A percentile compares a stretch with the other conserved stretches of the same genome.
Conservation (phyloP, 768 basidiomycete genomes). For the Agrocybe praecox region DNA sequence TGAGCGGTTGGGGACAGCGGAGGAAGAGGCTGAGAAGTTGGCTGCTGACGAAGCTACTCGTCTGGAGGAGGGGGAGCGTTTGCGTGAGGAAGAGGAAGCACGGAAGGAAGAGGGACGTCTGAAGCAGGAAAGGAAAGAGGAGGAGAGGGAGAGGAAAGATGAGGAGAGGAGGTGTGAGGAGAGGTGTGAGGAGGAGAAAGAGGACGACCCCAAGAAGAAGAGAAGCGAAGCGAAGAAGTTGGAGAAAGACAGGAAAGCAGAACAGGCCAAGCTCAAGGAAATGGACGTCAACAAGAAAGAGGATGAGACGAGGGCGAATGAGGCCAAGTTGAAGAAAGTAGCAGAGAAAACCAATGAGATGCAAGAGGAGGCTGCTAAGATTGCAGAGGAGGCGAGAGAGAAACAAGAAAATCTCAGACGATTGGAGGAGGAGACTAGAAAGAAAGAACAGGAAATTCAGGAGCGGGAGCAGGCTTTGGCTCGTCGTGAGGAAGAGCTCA, state of each 20-base stretch:
- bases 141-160: slow-evolving; percentile 20
- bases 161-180: slow-evolving; percentile 29
- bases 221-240: slow-evolving; percentile 28
- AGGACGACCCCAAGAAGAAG: slow-evolving; percentile 24
- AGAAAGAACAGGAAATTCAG: slow-evolving; percentile 31
- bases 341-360: slow-evolving; percentile 28
- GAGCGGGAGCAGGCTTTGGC: slow-evolving; percentile 28
- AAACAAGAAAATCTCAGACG: slow-evolving; percentile 27
- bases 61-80: slow-evolving; percentile 16
- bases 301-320: slow-evolving; percentile 19
- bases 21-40: slow-evolving; percentile 15
- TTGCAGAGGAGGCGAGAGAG: slow-evolving; percentile 21
- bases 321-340: slow-evolving; percentile 28
- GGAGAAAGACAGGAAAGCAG: slow-evolving; percentile 25
- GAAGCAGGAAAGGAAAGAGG: slow-evolving; percentile 13
- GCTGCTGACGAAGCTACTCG: slow-evolving; percentile 17
- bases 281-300: slow-evolving; percentile 28
- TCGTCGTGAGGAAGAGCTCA: slow-evolving; percentile 36
- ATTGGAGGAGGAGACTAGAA: slow-evolving; percentile 31
- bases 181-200: slow-evolving; percentile 23
- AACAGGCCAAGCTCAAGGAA: slow-evolving; percentile 27
- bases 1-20: slow-evolving; percentile 9
- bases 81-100: slow-evolving; percentile 13
- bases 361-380: slow-evolving; percentile 25
- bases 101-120: slow-evolving; percentile 20